Evolutionary conservation across 2,329 filamentous ascomycete species (phyloP), one percentile per base, ranked within the genome.

Genomic region (Chaetomium sp.): DNA sequence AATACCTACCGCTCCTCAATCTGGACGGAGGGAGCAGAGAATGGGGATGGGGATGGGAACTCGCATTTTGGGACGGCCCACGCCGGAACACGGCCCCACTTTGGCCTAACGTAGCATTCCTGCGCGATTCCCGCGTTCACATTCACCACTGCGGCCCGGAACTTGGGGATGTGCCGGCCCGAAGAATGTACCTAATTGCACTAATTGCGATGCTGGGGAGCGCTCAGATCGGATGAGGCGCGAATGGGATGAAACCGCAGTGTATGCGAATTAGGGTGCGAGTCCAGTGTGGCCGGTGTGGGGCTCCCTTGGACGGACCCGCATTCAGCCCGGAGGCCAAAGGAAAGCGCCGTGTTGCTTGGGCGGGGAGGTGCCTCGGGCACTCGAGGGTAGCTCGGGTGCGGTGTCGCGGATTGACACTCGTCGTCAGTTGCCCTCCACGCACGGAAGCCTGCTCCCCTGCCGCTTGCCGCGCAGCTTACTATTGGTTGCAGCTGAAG

Each of bases 281-380:
- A 53, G 29, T 9, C 33, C 25, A 53, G 29, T 9, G 50, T 50
- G 57, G 57, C 33, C 58, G 58, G 35, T 27, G 62, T 47, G 58
- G 63, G 50, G 60, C 29, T 35, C n/a, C 35, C 29, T 19, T 27
- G 9, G 57, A 50, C 42, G 57, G 64, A 59, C 35, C 66, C 61
- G 64, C 56, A 56, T 56, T 47, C 64, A 66, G 51, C 31, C 65
- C 67, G 57, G 65, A 65, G 54, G 63, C 31, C 53, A 13, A 63
- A 66, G 53, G 60, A 33, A 66, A 38, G 57, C 45, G 47, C 57
- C 23, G 56, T 42, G 53, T 25, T 56, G 53, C 19, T 53, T 25
- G 27, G 49, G 7, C 23, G 50, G 49, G 49, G 38, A 42, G 47
- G 29, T 31, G 27, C 23, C 25, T 7, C 27, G 4, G 35, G 55